Evolutionary conservation across 192 early-diverging fungal species (phyloP), one percentile per base, ranked within the genome.

Genomic region (Phycomyces blakesleeanus): DNA sequence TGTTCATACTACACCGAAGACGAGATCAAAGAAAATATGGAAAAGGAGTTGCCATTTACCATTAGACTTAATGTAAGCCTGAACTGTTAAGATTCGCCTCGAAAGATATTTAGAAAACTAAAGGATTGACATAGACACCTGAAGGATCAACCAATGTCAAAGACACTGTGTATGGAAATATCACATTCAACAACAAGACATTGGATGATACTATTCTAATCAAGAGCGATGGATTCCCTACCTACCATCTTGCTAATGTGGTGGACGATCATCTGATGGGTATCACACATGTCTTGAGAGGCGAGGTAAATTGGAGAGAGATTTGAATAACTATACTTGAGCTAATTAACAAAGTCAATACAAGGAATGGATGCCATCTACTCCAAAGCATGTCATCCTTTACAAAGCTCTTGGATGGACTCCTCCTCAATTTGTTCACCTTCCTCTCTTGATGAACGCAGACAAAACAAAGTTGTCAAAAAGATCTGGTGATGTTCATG

Each of bases 201-300:
- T 78, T 97, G 22, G 95, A 98, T 55, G 95, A 98, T 77, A 81
- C 86, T 9, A 87, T 98, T 51, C 63, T 98, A 12, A 76, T 98
- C 50, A 98, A 98, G 67, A 91, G 91, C 63, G 93, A 96, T 67
- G 95, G 95, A 3, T 81, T 82, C 57, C 91, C 95, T 5, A 98
- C 95, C 0, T 98, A 98, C 68, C 95, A 98, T 63, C 78, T 98
- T 39, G 95, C 95, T 0, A 95, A 94, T 66, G 95, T 98, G 1
- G 89, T 96, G 0, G 95, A 98, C 68, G 95, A 98, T 66, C 85
- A 91, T 55, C 51, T 84, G 9, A 98, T 98, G 95, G 79, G 78
- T 11, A 91, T 98, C 50, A 93, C 93, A 1, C 93, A 96, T 69
- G 93, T 98, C 16, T 69, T 98, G 39, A 83, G 95, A 41, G 95